Evolutionary conservation across 176 grass and related monocot genomes (phyloP).

Genomic region (Bromus sterilis): DNA sequence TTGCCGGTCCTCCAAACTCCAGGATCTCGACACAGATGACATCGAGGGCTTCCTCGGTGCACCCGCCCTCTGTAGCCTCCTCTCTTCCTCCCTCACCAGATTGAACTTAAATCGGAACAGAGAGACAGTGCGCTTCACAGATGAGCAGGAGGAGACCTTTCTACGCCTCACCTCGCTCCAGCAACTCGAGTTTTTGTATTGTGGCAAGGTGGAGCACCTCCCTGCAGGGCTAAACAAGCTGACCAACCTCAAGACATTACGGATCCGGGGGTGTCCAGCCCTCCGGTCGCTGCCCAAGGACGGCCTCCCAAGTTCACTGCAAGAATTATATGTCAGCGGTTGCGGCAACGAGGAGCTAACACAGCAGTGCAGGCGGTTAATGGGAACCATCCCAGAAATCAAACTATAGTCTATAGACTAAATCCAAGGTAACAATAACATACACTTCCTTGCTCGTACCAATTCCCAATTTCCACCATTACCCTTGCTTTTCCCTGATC

Average conservation of each 20-base stretch:
- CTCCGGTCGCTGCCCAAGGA: too few relatives aligned
- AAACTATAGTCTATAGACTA: background rate
- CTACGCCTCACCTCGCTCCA: background rate
- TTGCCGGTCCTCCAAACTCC: too few relatives aligned
- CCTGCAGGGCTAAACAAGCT: background rate
- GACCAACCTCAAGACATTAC: background rate
- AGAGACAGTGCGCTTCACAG: background rate
- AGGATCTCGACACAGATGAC: accelerated
- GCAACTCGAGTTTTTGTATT: background rate
- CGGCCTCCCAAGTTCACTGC: too few relatives aligned
- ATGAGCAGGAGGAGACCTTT: background rate
- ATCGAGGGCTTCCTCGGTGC: background rate
- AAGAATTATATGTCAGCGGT: too few relatives aligned
- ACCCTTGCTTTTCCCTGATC: background rate
- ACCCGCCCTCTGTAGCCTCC: background rate
- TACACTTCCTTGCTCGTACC: background rate
- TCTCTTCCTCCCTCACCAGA: background rate
- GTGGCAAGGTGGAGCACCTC: background rate
- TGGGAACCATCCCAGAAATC: background rate
- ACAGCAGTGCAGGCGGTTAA: background rate
- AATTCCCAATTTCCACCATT: background rate
- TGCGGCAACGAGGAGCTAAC: background rate
- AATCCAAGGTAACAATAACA: background rate
- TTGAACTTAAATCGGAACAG: accelerated
- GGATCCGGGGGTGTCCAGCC: too few relatives aligned